Base-by-base conservation (phyloP, 208 protist species). In the Wallacemonas sp. region DNA sequence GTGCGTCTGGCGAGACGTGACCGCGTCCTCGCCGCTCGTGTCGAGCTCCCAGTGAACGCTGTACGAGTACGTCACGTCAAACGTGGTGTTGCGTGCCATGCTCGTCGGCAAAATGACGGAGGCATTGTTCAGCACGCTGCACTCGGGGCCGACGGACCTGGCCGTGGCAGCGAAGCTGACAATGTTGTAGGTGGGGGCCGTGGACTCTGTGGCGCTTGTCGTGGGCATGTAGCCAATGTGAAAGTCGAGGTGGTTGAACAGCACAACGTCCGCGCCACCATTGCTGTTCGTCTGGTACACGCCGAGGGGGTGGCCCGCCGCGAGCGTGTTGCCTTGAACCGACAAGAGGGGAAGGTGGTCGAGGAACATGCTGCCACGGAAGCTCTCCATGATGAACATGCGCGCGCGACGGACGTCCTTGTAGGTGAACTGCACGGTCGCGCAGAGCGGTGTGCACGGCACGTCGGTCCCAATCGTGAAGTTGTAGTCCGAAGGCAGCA, bases 1-100 rank as follows among this genome's bases (percentile, higher is more conserved):
- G 0, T 79, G 39, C 54, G 99, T 96, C 95, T 97, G 99, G 10
- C 98, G 82, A 1, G 92, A 94, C 2, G 81, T 79, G 91, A 97
- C 98, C n/a, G 79, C 50, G 29, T 87, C 62, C 29, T 87, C 82
- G 5, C 8, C 18, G 8, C 23, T 22, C 20, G 52, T 45, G 26
- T 63, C 65, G 8, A 50, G 8, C 57, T 75, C 69, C 82, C 79
- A 92, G 20, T 54, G 50, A 10, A 89, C 82, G 23, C 76, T 82
- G 67, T 89, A 92, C 36, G 74, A 77, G 41, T 72, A 86, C 18
- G 36, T 23, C 3, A 91, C 61, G 62, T 82, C 22, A 2, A 67
- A 42, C 33, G 44, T 44, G n/a, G 91, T 72, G 42, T 66, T n/a
- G 52, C 16, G 20, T 14, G 7, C 10, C 52, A 59, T 59, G 8